Conservation (phyloP, 768 basidiomycete genomes). For the Lentinula detonsa region DNA sequence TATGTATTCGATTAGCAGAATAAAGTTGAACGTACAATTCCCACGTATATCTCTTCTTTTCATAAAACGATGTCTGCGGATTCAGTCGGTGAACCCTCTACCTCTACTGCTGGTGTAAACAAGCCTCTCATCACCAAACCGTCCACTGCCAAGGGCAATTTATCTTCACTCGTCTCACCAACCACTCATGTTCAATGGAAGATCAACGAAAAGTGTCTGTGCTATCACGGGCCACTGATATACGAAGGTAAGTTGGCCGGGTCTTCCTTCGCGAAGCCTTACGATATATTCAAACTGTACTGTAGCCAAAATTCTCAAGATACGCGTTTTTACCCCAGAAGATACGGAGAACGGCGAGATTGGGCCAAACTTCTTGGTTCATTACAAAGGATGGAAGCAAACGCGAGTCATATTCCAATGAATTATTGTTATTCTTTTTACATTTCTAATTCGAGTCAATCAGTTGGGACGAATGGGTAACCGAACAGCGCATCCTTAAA, state of each 20-base stretch:
- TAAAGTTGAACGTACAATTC: no score
- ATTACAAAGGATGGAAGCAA: constrained; percentile 99
- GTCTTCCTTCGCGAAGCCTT: background rate
- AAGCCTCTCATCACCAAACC: background rate
- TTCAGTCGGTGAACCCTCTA: background rate
- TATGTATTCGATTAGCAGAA: no score
- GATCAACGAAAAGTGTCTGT: constrained; percentile 70
- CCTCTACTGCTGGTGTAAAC: background rate
- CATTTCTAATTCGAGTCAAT: background rate
- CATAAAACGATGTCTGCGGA: background rate
- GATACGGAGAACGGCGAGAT: constrained; percentile 51
- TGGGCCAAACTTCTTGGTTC: constrained; percentile 89
- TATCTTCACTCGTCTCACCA: background rate
- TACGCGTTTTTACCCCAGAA: constrained; percentile 57
- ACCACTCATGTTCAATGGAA: constrained; percentile 2
- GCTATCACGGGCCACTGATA: constrained; percentile 92
- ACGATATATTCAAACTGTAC: background rate
- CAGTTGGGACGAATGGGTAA: constrained; percentile 99
- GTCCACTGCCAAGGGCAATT: background rate
- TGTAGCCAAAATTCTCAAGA: constrained; percentile 66
- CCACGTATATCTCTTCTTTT: background rate
- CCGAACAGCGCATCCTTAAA: constrained; percentile 74
- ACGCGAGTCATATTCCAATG: constrained; percentile 54
- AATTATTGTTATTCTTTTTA: background rate
- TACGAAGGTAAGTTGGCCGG: constrained; percentile 54